Base-by-base conservation (phyloP, 1,284 basidiomycete species). In the Sporisorium scitamineum region DNA sequence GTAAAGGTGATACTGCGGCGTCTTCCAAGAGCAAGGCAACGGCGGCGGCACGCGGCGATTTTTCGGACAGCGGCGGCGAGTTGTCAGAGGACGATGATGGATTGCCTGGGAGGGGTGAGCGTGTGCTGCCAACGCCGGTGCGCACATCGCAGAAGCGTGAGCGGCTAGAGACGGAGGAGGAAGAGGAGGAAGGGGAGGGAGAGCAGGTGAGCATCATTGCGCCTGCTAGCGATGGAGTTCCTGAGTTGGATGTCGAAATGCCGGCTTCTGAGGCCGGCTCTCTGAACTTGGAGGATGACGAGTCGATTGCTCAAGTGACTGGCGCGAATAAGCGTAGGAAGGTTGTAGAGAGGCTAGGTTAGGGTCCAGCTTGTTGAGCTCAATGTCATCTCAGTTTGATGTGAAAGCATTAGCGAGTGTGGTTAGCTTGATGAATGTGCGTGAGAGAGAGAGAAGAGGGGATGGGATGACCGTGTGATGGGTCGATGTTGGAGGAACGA, bases 61-160 rank as follows among this genome's bases (percentile, higher is more conserved):
- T 61, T n/a, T 31, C 29, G 27, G 69, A 71, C 52, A 71, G 69
- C 27, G 69, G 69, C 7, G 69, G 69, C 11, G 69, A 66, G 32
- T 34, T 71, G 37, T 59, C 59, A 8, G 59, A 66, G 7, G 68
- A 70, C 14, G 69, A 71, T 22, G 69, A 71, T 39, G 63, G 63
- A 9, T 29, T 66, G 60, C 69, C 69, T 1, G 69, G 55, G 8
- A 39, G 62, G 16, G 69, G 69, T 0, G 55, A 53, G 10, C 50
- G 69, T 0, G 47, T 71, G 7, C 42, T 66, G 5, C 59, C 69
- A 2, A 62, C 55, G 41, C 63, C 62, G 2, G 44, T 32, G 37
- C 47, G 58, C 5, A 47, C 48, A 10, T 47, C 50, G 26, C 68
- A 59, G 52, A 71, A 71, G 59, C 59, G 69, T 4, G 68, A 61